These are phyloP conservation scores for Panicum hallii DNA, from an alignment of 202 grass and related monocot genomes.

Conservation along the genomic window DNA sequence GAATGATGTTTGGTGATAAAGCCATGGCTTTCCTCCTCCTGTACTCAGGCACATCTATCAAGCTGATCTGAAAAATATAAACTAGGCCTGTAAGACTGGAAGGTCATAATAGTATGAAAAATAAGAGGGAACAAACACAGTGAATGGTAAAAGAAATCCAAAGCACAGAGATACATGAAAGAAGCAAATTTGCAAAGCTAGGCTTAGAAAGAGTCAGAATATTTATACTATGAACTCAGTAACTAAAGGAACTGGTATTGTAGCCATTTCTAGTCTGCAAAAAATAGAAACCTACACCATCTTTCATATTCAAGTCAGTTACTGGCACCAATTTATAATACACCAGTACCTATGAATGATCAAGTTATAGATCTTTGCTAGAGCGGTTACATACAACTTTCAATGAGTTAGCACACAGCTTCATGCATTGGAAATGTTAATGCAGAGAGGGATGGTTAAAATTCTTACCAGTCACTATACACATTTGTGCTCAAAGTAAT, in stretches of 20 bases:
- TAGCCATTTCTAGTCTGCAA: background rate
- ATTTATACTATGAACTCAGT: background rate
- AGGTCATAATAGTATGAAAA: conserved; percentile 3
- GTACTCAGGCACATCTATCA: conserved; percentile 82
- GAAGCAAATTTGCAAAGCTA: background rate
- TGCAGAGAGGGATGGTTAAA: background rate
- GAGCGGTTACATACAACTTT: conserved; percentile 10
- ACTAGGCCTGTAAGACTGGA: background rate
- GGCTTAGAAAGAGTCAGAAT: background rate
- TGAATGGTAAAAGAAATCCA: background rate
- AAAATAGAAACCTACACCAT: background rate
- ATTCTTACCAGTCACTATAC: conserved; percentile 2
- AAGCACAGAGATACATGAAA: background rate
- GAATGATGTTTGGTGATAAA: conserved; percentile 89
- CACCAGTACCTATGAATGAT: background rate
- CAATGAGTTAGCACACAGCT: background rate
- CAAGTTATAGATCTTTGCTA: background rate
- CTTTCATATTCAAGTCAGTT: conserved; percentile 13
- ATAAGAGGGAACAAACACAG: background rate
- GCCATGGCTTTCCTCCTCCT: conserved; percentile 74
- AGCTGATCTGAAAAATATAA: conserved; percentile 73
- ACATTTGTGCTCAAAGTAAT: background rate
- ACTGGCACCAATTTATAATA: background rate
- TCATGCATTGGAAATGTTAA: background rate
- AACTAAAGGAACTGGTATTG: background rate